Evolutionary conservation across 2,329 filamentous ascomycete genomes (phyloP).

Genomic region (Pseudogymnoascus sp.): DNA sequence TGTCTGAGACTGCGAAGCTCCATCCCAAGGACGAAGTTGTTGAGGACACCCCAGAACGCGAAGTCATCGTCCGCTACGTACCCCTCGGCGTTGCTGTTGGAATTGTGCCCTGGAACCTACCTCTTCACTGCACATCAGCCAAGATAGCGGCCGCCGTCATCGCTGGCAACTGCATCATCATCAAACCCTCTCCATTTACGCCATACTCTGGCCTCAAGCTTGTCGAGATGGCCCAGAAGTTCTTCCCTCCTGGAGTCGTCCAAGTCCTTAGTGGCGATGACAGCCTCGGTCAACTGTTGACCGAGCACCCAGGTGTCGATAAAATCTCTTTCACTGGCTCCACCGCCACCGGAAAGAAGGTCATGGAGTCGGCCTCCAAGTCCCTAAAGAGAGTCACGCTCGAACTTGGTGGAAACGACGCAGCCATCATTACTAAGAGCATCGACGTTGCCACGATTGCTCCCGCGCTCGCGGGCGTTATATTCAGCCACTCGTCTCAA

Average conservation of each 20-base stretch:
- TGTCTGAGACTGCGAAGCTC: slow-evolving; percentile 7
- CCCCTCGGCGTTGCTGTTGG: slow-evolving; percentile 37
- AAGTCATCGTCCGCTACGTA: slow-evolving; percentile 26
- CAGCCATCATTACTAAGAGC: slow-evolving; percentile 43
- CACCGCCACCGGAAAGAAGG: slow-evolving; percentile 37
- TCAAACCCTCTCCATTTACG: slow-evolving; percentile 43
- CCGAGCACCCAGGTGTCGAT: slow-evolving; percentile 40
- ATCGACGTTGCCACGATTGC: slow-evolving; percentile 39
- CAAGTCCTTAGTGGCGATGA: slow-evolving; percentile 46
- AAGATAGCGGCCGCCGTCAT: slow-evolving; percentile 50
- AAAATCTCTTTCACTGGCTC: slow-evolving; percentile 52
- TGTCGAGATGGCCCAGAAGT: slow-evolving; percentile 37
- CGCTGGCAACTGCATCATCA: slow-evolving; percentile 46
- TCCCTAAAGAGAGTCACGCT: slow-evolving; percentile 46
- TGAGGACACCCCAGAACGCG: slow-evolving; percentile 7
- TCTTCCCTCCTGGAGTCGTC: slow-evolving; percentile 44
- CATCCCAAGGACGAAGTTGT: slow-evolving; percentile 5
- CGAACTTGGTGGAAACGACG: slow-evolving; percentile 46
- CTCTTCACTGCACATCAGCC: slow-evolving; percentile 40
- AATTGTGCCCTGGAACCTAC: slow-evolving; percentile 50
- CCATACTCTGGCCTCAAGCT: slow-evolving; percentile 44
- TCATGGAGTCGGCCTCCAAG: slow-evolving; percentile 40
- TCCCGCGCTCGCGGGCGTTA: slow-evolving; percentile 35
- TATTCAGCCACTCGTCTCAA: slow-evolving; percentile 45
- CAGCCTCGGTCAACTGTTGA: slow-evolving; percentile 42